Evolutionary conservation across 768 basidiomycete genomes (phyloP).

Genomic region (Termitomyces sp.): DNA sequence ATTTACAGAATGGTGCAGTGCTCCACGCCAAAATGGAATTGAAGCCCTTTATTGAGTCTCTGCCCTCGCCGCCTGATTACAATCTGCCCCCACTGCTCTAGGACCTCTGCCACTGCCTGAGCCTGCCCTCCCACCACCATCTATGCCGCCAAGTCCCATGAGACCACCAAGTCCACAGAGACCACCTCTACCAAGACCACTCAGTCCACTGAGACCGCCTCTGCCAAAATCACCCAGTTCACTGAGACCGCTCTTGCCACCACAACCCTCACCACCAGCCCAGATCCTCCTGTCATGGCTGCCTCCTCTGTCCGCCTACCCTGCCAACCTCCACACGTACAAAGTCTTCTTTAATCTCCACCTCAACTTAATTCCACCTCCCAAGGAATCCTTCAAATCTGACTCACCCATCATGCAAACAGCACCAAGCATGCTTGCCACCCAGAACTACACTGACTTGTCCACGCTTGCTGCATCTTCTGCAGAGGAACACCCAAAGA

Average conservation of each 20-base stretch:
- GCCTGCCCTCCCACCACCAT: constrained; percentile 18
- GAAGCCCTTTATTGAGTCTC: no score
- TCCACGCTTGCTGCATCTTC: not conserved
- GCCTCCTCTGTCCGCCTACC: constrained; percentile 14
- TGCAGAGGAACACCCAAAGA: constrained; percentile 17
- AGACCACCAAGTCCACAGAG: constrained; percentile 16
- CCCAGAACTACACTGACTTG: not conserved
- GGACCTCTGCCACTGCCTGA: constrained; percentile 19
- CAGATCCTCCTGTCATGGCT: constrained; percentile 22
- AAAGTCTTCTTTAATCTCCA: constrained; percentile 62
- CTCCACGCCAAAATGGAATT: not conserved
- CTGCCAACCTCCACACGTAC: constrained; percentile 33
- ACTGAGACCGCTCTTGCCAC: constrained; percentile 24
- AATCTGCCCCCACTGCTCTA: constrained; percentile 19
- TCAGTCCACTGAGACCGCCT: constrained; percentile 22
- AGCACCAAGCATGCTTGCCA: not conserved
- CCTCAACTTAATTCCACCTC: constrained; percentile 31
- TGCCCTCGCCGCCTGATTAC: constrained; percentile 22
- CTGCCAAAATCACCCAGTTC: constrained; percentile 19
- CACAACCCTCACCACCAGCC: constrained; percentile 27
- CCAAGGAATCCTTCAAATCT: not conserved
- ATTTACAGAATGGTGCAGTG: not conserved
- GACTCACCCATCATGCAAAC: not conserved
- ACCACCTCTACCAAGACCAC: constrained; percentile 14
- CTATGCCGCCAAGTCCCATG: constrained; percentile 23